Evolutionary conservation across 78 protist species (phyloP), one percentile per base, ranked within the genome.

Genomic region (Cavenderia fasciculata): DNA sequence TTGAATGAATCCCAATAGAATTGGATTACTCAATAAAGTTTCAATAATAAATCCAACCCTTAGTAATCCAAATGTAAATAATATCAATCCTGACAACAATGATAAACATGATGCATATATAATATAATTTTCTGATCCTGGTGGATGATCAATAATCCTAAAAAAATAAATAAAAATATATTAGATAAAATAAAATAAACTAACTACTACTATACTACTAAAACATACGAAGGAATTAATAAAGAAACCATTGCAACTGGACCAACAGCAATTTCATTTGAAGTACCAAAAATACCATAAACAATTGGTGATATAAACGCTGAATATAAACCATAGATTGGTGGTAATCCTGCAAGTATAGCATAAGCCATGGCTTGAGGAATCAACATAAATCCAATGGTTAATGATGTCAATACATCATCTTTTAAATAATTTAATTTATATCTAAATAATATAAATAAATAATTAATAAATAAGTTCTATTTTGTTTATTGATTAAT

Each of bases 321-420:
- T 25, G 86, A 19, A 25, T 87, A 87, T 21, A 87, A 41, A 8
- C 93, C 93, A 63, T 93, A 63, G 29, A 87, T 75, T 21, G 97
- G 94, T 0, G 92, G 92, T 21, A 96, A 59, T 7, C 84, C 92
- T 12, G 94, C 95, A 7, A 95, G 63, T 38, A 78, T 68, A 21
- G 95, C 91, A 47, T 92, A 95, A 1, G 97, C 87, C 93, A 95
- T 75, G 0, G 94, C 82, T 54, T 93, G 92, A 21, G 92, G 92
- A 7, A 93, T 59, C 14, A 86, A 23, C 95, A 93, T 57, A 40
- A 86, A 82, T 27, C 77, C 97, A 8, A 93, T 84, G 0, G 97
- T 95, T 33, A 95, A 23, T 1, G 95, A 89, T 36, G 97, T 72
- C 5, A 77, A 31, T 5, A 86, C 38, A 85, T 94, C 96, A 74